These are phyloP conservation scores for Aspergillus melleus DNA, from an alignment of 2,329 filamentous ascomycete species.

Conservation along the genomic window DNA sequence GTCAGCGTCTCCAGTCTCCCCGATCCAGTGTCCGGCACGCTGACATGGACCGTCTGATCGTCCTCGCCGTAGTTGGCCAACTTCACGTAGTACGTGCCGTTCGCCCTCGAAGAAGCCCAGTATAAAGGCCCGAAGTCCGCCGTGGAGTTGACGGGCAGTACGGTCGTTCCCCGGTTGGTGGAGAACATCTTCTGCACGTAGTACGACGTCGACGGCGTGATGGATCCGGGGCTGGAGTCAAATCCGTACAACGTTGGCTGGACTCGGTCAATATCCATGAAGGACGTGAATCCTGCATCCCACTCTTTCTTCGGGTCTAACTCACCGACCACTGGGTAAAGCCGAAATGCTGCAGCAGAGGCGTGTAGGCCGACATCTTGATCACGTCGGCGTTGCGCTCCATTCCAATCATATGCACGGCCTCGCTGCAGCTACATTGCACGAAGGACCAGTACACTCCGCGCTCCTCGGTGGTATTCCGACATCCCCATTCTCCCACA, in stretches of 20 bases:
- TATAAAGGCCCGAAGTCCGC: constrained; percentile 33
- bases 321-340: constrained; percentile 36
- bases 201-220: constrained; percentile 36
- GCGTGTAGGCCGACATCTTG: constrained; percentile 38
- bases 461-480: constrained; percentile 19
- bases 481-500: constrained; percentile 33
- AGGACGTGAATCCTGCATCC: not conserved
- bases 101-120: constrained; percentile 32
- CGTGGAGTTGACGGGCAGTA: constrained; percentile 30
- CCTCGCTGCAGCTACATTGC: constrained; percentile 61
- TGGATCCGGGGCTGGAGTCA: constrained; percentile 27
- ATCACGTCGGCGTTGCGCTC: constrained; percentile 41
- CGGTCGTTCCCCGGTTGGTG: constrained; percentile 30
- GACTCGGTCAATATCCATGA: not conserved
- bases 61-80: constrained; percentile 32
- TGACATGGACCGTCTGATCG: constrained; percentile 26
- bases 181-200: constrained; percentile 40
- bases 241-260: constrained; percentile 37
- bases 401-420: constrained; percentile 61
- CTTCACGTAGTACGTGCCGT: constrained; percentile 28
- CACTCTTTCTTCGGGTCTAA: not conserved
- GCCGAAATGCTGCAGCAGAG: constrained; percentile 37
- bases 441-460: constrained; percentile 29
- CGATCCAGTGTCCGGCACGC: constrained; percentile 21
- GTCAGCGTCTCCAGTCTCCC: constrained; percentile 27